Base-by-base conservation (phyloP, 2,329 filamentous ascomycete species). In the Nothopassalora personata region DNA sequence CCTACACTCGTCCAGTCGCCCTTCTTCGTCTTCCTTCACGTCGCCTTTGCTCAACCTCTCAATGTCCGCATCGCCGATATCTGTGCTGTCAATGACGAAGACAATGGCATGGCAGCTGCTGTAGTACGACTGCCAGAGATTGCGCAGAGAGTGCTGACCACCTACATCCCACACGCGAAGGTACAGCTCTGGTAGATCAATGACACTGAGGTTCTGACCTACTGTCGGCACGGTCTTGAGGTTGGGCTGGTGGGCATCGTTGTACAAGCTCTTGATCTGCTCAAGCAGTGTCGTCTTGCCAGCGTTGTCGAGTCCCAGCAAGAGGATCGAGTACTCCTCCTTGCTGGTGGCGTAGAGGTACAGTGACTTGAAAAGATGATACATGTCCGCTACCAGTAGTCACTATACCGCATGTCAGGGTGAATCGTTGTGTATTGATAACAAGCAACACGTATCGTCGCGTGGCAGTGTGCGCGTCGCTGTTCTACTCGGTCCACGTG, bases 91-190 rank as follows among this genome's bases (percentile, higher is more conserved):
- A 70, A 99, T 91, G 60, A 99, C 91, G 76, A 97, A 99, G 64
- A 99, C 90, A 70, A 99, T 96, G 66, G 94, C 94, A 74, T 99
- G 94, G 70, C 91, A 96, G 74, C 86, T 90, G 53, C 86, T 82
- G 80, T 97, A 99, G 79, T 99, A 99, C 75, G 87, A 91, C 75
- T 96, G 91, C 94, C 94, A 99, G 33, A 97, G 84, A 64, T 88
- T 88, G 62, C 94, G 87, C 71, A 99, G 83, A 30, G 85, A 88
- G 71, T 94, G 86, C 76, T 99, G 94, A 6, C 94, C 94, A 64
- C 94, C 94, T 0, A 99, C 91, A 73, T 99, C 94, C 94, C 94
- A 97, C 69, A 99, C 89, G 80, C 97, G 96, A 71, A 99, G 82
- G 80, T 97, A 97, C 85, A 97, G 93, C 74, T 96, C 91, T 15